Evolutionary conservation across 208 protist species (phyloP), one percentile per base, ranked within the genome.

Genomic region (Trypanosoma platydactyli): DNA sequence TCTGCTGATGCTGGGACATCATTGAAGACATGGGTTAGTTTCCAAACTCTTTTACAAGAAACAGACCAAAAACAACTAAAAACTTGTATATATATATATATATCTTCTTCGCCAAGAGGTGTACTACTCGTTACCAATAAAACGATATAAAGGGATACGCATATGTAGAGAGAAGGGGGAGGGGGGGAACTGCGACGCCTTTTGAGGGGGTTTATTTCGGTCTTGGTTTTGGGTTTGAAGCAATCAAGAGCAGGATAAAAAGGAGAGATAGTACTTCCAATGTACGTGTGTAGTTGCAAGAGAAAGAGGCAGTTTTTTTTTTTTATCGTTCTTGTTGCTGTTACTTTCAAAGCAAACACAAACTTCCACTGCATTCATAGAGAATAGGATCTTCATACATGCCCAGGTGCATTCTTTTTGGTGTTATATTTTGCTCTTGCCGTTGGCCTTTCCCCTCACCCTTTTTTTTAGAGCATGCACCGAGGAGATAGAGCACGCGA

Each of bases 1-100:
- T 3, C 29, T 71, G 63, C 33, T 56, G 62, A 16, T 65, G 49
- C 38, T 65, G 27, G 29, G 30, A 35, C 49, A 57, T 65, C 27
- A 33, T 65, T 27, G 33, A 5, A 2, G 25, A 65, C 0, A 64
- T 7, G 11, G 11, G 18, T 29, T 52, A 1, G 22, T 6, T 11
- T 33, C 1, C 40, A 35, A 1, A 50, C 22, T 27, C 7, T n/a
- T 38, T 29, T 22, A 24, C 9, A 33, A 38, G 16, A 5, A 50
- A 62, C 20, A 62, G 50, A 51, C 7, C 48, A 57, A 54, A 52
- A 44, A 51, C 33, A 63, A 52, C 15, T 51, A 62, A 5, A 50
- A 38, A 29, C 15, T 22, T 29, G 49, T 16, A 62, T 27, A 50
- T 20, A 13, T 33, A 30, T n/a, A 9, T 35, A 56, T 30, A 30